These are phyloP conservation scores for Senna tora DNA, from an alignment of 306 rosid genomes.

Conservation along the genomic window DNA sequence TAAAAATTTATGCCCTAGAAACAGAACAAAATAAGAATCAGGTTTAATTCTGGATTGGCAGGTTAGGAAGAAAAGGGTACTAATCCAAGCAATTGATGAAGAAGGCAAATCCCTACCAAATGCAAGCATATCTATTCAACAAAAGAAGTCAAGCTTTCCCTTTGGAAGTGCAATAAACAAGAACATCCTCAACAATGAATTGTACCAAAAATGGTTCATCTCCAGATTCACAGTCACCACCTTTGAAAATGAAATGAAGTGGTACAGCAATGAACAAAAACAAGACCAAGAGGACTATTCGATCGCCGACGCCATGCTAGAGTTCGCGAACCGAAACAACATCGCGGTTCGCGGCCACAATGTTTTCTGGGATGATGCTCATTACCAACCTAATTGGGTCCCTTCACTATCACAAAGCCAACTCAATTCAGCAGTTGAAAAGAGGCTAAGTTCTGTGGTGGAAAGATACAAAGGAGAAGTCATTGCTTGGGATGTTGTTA, in stretches of 20 bases:
- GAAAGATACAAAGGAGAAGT: slow-evolving; percentile 59
- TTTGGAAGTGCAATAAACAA: slow-evolving; percentile 64
- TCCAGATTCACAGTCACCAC: slow-evolving; percentile 68
- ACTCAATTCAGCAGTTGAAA: slow-evolving; percentile 42
- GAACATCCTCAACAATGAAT: slow-evolving; percentile 53
- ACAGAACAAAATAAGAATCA: not conserved
- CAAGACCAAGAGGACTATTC: slow-evolving; percentile 56
- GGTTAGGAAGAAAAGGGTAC: slow-evolving; percentile 60
- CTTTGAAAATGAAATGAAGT: slow-evolving; percentile 81
- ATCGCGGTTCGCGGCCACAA: slow-evolving; percentile 76
- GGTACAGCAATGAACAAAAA: slow-evolving; percentile 60
- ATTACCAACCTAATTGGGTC: slow-evolving; percentile 57
- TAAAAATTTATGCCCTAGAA: not conserved
- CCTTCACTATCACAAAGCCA: slow-evolving; percentile 40
- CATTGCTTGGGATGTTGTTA: slow-evolving; percentile 81
- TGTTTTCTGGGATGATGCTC: slow-evolving; percentile 68
- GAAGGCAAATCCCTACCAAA: slow-evolving; percentile 58
- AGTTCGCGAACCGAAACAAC: slow-evolving; percentile 47
- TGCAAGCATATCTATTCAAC: slow-evolving; percentile 27
- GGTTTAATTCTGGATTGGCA: slow-evolving; percentile 26
- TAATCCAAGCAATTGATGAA: slow-evolving; percentile 48
- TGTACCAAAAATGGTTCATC: slow-evolving; percentile 67
- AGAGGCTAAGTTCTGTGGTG: slow-evolving; percentile 56
- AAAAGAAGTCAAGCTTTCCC: slow-evolving; percentile 45
- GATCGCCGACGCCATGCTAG: slow-evolving; percentile 58